phyloP scores from a whole-genome alignment of 2,329 filamentous ascomycete species.

The Phaeoacremonium minimum region DNA sequence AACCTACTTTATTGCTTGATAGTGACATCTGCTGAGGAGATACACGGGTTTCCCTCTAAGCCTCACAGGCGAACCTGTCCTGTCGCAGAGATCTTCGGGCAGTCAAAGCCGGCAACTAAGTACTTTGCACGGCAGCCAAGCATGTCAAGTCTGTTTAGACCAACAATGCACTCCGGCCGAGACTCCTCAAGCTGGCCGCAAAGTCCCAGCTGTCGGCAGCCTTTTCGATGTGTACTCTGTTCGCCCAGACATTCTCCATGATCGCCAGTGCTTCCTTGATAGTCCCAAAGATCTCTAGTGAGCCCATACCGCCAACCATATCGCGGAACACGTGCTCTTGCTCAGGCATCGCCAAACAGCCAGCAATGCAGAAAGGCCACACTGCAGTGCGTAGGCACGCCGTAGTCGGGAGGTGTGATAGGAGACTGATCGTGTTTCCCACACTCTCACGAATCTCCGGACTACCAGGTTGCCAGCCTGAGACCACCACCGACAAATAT shows the following conservation, averaged over 20 bases:
- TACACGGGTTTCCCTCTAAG: too few species aligned
- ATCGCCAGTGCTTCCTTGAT: slow-evolving; percentile 35
- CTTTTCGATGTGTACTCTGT: background rate
- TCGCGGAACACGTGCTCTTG: slow-evolving; percentile 37
- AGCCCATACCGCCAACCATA: slow-evolving; percentile 34
- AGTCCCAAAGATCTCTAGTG: slow-evolving; percentile 39
- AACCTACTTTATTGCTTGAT: too few species aligned
- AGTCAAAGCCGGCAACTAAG: too few species aligned
- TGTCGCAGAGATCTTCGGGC: too few species aligned
- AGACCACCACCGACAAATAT: slow-evolving; percentile 43
- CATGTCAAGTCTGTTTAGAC: too few species aligned
- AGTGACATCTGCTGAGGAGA: too few species aligned
- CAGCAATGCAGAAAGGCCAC: slow-evolving; percentile 30
- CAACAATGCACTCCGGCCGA: background rate
- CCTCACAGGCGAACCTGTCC: too few species aligned
- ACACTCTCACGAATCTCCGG: slow-evolving; percentile 29
- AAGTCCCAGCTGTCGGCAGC: background rate
- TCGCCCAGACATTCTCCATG: slow-evolving; percentile 42
- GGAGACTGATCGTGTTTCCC: slow-evolving; percentile 10
- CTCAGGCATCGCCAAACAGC: slow-evolving; percentile 28
- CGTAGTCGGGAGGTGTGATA: slow-evolving; percentile 16
- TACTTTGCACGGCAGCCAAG: too few species aligned
- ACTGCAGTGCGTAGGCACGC: slow-evolving; percentile 23
- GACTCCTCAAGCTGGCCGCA: background rate
- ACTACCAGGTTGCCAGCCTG: slow-evolving; percentile 44